Base-by-base conservation (phyloP, 106 monocot genomes). In the Narthecium ossifragum region DNA sequence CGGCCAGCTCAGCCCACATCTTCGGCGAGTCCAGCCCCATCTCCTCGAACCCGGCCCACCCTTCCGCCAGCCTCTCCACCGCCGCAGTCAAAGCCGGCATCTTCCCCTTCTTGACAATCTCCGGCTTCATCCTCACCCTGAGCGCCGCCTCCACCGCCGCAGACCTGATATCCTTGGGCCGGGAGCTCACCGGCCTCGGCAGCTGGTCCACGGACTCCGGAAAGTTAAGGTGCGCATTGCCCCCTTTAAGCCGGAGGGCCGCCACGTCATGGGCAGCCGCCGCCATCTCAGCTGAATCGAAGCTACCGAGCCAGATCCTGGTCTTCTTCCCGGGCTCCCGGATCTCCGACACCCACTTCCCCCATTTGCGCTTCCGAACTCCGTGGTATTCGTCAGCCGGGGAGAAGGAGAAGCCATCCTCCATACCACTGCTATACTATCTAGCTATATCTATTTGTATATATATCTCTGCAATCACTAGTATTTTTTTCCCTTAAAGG, bases 281-380 rank as follows among this genome's bases (percentile, higher is more conserved):
- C 0, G 92, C 92, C 86, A 83, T 86, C 59, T 92, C 92, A 1
- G 86, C 58, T 0, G 86, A 71, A 49, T 80, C 80, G 72, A 83
- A 92, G 69, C 83, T 92, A 9, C 92, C 92, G 20, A 92, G 77
- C 92, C 92, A 92, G 15, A 92, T 92, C 55, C 86, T 70, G 17
- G 80, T 78, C 63, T 83, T 86, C 82, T 92, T 92, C 23, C 92
- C 83, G 14, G 92, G 92, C 54, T 92, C 80, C 8, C 92, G 55
- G 68, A 92, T 92, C 65, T 92, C 92, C 17, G 86, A 86, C 14
- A 92, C 92, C 82, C 81, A 92, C 54, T 84, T 88, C 32, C 87
- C 92, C 84, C 92, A 84, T 57, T 83, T 84, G 46, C 92, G 31
- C 70, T 83, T 83, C 25, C 92, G 62, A 8, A 92, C 80, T 1